Percentiles rank a stretch among this genome's conserved stretches.
phyloP scores from a whole-genome alignment of 768 basidiomycete species.

The Leccinum imitatum region DNA sequence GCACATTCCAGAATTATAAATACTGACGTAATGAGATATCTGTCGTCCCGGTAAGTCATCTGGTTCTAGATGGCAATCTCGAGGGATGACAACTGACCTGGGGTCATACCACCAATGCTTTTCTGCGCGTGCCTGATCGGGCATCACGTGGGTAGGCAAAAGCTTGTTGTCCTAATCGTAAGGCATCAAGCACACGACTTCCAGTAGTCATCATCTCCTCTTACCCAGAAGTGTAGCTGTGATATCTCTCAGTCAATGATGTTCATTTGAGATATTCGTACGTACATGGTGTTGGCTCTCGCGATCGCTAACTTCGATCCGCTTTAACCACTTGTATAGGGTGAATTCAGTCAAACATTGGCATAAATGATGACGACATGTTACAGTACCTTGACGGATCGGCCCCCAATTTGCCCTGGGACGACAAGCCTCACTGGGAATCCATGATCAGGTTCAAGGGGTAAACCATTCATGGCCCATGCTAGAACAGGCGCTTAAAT shows the following conservation, averaged over 20 bases:
- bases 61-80: background rate
- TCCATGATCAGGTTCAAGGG: constrained; percentile 62
- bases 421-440: constrained; percentile 64
- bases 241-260: background rate
- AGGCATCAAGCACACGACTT: constrained; percentile 3
- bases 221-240: constrained; percentile 38
- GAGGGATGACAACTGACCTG: constrained; percentile 27
- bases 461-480: constrained; percentile 61
- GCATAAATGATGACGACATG: background rate
- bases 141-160: constrained; percentile 50
- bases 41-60: constrained; percentile 5
- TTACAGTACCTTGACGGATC: constrained; percentile 41
- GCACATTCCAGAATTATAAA: background rate
- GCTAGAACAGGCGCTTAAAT: constrained; percentile 17
- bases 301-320: constrained; percentile 48
- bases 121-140: constrained; percentile 52
- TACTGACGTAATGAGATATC: constrained; percentile 36
- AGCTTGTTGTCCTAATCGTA: constrained; percentile 52
- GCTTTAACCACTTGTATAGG: constrained; percentile 48
- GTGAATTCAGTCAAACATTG: background rate
- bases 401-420: constrained; percentile 62
- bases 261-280: background rate
- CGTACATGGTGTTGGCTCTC: constrained; percentile 55
- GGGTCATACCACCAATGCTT: constrained; percentile 57
- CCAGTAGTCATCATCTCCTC: background rate